phyloP scores from a whole-genome alignment of 768 basidiomycete species.

The Suillus fuscotomentosus region DNA sequence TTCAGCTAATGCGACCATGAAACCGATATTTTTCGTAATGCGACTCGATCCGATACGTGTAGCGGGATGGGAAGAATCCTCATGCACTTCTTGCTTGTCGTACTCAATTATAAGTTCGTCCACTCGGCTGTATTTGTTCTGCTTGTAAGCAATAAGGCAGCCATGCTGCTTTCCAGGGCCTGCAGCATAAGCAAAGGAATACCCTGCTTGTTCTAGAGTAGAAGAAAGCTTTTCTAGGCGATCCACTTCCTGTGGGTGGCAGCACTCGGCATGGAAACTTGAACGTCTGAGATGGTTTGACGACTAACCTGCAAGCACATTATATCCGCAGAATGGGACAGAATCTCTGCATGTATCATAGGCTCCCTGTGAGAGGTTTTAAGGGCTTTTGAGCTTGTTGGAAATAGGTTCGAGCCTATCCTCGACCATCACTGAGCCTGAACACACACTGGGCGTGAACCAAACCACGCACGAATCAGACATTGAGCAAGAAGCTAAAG shows the following conservation, averaged over 20 bases:
- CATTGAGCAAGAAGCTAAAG: conserved; percentile 72
- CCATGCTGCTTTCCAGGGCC: conserved; percentile 84
- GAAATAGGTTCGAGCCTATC: conserved; percentile 77
- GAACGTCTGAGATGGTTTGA: conserved; percentile 2
- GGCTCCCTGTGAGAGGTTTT: conserved; percentile 70
- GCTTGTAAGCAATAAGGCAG: conserved; percentile 76
- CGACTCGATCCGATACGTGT: conserved; percentile 57
- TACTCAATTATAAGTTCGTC: conserved; percentile 57
- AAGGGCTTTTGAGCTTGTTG: conserved; percentile 75
- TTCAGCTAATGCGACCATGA: conserved; percentile 63
- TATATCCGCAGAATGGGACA: conserved; percentile 71
- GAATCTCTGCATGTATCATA: conserved; percentile 78
- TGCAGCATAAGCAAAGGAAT: conserved; percentile 60
- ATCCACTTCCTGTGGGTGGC: conserved; percentile 75
- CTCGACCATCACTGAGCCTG: not conserved
- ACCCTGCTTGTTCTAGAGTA: conserved; percentile 60
- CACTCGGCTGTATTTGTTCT: conserved; percentile 44
- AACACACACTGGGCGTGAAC: not conserved
- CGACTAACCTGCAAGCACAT: conserved; percentile 78
- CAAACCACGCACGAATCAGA: conserved; percentile 64
- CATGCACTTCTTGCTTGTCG: conserved; percentile 60
- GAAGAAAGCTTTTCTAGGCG: conserved; percentile 72
- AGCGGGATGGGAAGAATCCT: conserved; percentile 28
- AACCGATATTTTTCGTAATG: conserved; percentile 77
- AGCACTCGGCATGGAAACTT: not conserved